Base-by-base conservation (phyloP, 176 grass and related monocot genomes). In the Musa schizocarpa region DNA sequence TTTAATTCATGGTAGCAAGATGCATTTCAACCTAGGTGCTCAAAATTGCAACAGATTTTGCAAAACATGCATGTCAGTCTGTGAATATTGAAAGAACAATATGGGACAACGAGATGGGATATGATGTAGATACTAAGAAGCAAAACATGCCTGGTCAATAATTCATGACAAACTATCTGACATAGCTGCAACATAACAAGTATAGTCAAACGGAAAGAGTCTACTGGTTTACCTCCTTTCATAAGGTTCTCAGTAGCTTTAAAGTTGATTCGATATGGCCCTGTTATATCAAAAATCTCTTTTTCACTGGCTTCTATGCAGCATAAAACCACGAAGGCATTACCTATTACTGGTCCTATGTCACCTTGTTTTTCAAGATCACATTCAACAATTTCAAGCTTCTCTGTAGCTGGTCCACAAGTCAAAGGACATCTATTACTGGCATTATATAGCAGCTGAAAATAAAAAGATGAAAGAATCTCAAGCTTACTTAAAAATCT, bases 251-350 rank as follows among this genome's bases (percentile, higher is more conserved):
- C 85, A 34, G 87, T 90, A 71, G 89, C 87, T 77, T 92, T 75
- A 74, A 88, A 92, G 69, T 96, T 90, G 55, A 96, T 96, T 63
- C 87, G 87, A 76, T 96, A 96, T 5, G 93, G 93, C 0, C 93
- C 93, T 14, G 90, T 92, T 26, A 87, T 76, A 77, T 96, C 93
- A 19, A 90, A 56, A 70, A 96, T 77, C 25, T 96, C 93, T 67
- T 96, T 96, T 81, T 92, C 89, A 1, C 93, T 92, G 21, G 93
- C 93, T 34, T 90, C 90, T 74, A 96, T 96, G 87, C 89, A 90
- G 81, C 93, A 96, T 79, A 86, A 83, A 74, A 96, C 83, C 50
- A 92, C 4, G 0, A 83, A 76, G 14, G 90, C 87, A 66, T 83
- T 77, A 63, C 83, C 93, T 14, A 96, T 85, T 74, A 87, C 89